A percentile compares a stretch with the other conserved stretches of the same genome.
Conservation (phyloP, 345 rosid genomes). For the Populus tremula region DNA sequence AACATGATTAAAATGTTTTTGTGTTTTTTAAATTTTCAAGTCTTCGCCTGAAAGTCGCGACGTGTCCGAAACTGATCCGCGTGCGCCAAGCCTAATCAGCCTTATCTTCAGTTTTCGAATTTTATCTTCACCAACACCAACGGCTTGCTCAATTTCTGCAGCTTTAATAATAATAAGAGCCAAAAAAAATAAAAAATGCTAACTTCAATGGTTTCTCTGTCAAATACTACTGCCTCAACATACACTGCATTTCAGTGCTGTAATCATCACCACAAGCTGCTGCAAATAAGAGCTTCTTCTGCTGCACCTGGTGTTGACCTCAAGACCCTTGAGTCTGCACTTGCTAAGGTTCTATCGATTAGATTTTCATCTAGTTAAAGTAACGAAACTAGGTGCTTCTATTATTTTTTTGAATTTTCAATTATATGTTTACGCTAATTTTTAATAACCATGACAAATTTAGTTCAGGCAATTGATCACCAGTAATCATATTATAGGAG, state of each 20-base stretch:
- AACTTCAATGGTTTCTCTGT: neutral
- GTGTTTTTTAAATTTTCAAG: too few relatives aligned
- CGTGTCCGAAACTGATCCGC: too few relatives aligned
- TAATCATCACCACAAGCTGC: neutral
- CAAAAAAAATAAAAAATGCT: neutral
- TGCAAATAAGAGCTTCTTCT: slow-evolving; percentile 38
- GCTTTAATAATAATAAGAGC: neutral
- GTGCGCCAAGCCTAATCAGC: too few relatives aligned
- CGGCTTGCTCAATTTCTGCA: neutral
- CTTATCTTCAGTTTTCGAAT: too few relatives aligned
- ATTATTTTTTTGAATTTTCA: too few relatives aligned
- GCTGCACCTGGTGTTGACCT: slow-evolving; percentile 49
- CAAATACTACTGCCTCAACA: neutral
- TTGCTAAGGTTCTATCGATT: slow-evolving; percentile 42
- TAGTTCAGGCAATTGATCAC: neutral
- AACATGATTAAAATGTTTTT: slow-evolving; percentile 20
- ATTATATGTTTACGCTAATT: neutral
- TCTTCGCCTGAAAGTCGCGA: too few relatives aligned
- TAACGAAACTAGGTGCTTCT: too few relatives aligned
- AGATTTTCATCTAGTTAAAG: too few relatives aligned
- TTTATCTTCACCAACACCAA: neutral
- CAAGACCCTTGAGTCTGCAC: slow-evolving; percentile 65
- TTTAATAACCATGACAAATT: neutral
- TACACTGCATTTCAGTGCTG: neutral
- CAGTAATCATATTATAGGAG: neutral